Evolutionary conservation across 2,329 filamentous ascomycete genomes (phyloP), one percentile per base, ranked within the genome.

Genomic region (Ophiostoma triangulosporum): DNA sequence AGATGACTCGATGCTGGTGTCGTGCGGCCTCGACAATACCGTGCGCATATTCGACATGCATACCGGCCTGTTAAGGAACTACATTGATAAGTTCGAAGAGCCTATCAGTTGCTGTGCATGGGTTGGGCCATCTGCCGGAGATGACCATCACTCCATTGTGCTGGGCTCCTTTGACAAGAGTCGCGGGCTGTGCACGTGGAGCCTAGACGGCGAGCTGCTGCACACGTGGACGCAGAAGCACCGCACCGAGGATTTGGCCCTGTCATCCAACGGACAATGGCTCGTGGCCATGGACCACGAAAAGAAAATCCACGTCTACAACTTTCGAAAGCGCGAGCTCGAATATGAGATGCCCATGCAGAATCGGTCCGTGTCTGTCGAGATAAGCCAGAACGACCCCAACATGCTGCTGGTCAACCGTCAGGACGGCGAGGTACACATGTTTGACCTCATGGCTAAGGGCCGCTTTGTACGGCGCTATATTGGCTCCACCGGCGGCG

Each of bases 51-150:
- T 87, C 86, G 80, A 89, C 66, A 71, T 76, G 15, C 70, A 88
- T 80, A 79, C 76, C 6, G 86, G 86, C 0, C 69, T 71, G 36
- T 71, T 81, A 45, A 70, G 88, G 38, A 75, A 79, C 53, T 78
- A 74, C 8, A 74, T 91, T 15, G 75, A 80, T 51, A 77, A 81
- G 48, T 90, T 93, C 61, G 76, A 77, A n/a, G 84, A 95, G 62
- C 86, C 89, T 0, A 87, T 95, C 35, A 95, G 87, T 46, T 83
- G 86, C 54, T 94, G 89, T 56, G 85, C 87, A n/a, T 98, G 93
- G 91, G 29, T 32, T 6, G n/a, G 27, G n/a, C 17, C 38, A 6
- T 15, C 33, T 9, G 9, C 20, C 11, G 9, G 29, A 15, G 9
- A 82, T 0, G 85, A 95, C 63, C 84, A 84, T 40, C 71, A 80